Base-by-base conservation (phyloP, 768 basidiomycete species). In the Tubosaeta sp. region DNA sequence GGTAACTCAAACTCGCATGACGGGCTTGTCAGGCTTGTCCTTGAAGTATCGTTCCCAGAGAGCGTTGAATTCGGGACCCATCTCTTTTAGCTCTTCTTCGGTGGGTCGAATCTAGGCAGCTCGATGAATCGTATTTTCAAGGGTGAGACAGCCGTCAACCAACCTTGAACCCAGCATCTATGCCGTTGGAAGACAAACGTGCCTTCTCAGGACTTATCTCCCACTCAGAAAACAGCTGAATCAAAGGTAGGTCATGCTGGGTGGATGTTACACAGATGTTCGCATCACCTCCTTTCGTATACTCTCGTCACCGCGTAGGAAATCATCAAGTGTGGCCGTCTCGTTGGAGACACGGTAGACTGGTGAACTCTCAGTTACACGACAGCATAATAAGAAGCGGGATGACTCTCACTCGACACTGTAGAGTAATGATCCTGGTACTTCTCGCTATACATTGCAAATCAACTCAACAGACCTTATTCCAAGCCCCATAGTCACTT, bases 191-290 rank as follows among this genome's bases (percentile, higher is more conserved):
- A 1, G 85, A 77, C 34, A 88, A 72, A 26, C 83, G 74, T 0
- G 84, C 83, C 69, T 82, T 84, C 71, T 86, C 80, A 7, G 84
- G 84, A 57, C 79, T 82, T 27, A 72, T 67, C 64, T 85, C 83
- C 84, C 83, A 85, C 64, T 85, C 82, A 10, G 71, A 60, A 71
- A 84, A 84, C 34, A 83, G 60, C 77, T 79, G 53, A 26, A 39
- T 17, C 27, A 2, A 50, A 22, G 35, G 26, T 31, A 11, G 29
- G 22, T 16, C 29, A 29, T 29, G 29, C 29, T n/a, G n/a, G 35
- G 3, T 16, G 8, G 29, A 6, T 37, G 35, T n/a, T 37, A 37
- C 7, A 37, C n/a, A 16, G 35, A 37, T 37, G 16, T 37, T 37
- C 35, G 8, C n/a, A 37, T 37, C 8, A 37, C 35, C 35, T 37